Conservation (phyloP, 2,329 filamentous ascomycete genomes). For the Pseudofabraea citricarpa region DNA sequence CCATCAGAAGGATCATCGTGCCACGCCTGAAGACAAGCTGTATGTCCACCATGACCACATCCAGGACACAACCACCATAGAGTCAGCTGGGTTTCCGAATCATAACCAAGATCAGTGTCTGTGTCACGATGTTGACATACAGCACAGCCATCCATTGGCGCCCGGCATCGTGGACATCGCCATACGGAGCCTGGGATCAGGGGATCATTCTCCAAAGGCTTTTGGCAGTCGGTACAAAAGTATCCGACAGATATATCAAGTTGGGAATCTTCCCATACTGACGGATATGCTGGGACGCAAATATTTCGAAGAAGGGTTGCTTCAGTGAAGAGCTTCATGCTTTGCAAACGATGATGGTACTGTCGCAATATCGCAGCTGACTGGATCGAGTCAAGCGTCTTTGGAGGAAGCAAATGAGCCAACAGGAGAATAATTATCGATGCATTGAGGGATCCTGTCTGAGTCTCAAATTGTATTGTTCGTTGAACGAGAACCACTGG, state of each 20-base stretch:
- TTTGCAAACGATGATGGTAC: conserved; percentile 55
- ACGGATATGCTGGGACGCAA: conserved; percentile 47
- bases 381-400: conserved; percentile 50
- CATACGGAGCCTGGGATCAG: conserved; percentile 37
- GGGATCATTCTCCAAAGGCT: conserved; percentile 40
- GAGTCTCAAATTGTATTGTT: conserved; percentile 51
- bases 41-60: conserved; percentile 59
- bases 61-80: conserved; percentile 61
- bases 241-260: conserved; percentile 49
- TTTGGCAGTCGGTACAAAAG: conserved; percentile 50
- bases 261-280: conserved; percentile 50
- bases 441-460: conserved; percentile 52
- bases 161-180: conserved; percentile 55
- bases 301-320: conserved; percentile 58
- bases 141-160: conserved; percentile 50
- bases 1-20: conserved; percentile 45
- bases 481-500: conserved; percentile 50
- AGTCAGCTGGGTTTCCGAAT: conserved; percentile 1
- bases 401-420: conserved; percentile 49
- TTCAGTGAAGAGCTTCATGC: conserved; percentile 55
- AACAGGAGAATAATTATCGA: conserved; percentile 57
- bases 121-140: conserved; percentile 46
- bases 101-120: conserved; percentile 4
- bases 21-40: conserved; percentile 55
- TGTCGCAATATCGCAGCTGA: conserved; percentile 53